phyloP scores from a whole-genome alignment of 306 rosid genomes.

The Vachellia collinsii region DNA sequence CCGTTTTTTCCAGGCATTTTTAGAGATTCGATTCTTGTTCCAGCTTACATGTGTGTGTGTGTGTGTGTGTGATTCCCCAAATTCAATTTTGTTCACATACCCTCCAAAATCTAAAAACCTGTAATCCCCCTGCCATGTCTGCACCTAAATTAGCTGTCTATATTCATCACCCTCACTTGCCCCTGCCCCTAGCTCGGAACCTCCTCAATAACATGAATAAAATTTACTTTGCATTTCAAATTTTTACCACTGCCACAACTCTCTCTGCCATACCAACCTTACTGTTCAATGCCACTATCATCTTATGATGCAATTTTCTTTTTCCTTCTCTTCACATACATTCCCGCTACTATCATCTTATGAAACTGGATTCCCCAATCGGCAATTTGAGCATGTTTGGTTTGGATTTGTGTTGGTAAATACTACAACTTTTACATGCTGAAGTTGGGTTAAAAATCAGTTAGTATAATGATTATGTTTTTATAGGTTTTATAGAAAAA shows the following conservation, averaged over 20 bases:
- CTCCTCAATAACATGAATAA: background rate
- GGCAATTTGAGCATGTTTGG: background rate
- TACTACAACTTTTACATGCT: too few relatives aligned
- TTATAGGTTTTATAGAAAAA: too few relatives aligned
- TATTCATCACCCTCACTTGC: background rate
- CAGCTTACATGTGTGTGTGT: conserved; percentile 3
- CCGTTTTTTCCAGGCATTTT: conserved; percentile 18
- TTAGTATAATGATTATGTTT: too few relatives aligned
- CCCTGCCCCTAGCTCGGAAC: conserved; percentile 5
- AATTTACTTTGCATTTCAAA: background rate
- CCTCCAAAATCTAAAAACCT: background rate
- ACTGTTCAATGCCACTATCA: background rate
- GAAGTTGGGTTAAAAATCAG: too few relatives aligned
- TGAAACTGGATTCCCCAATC: conserved; percentile 15
- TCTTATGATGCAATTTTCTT: too few relatives aligned
- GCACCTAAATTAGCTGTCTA: conserved; percentile 34
- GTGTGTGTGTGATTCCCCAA: background rate
- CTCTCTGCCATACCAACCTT: background rate
- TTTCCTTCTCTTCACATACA: conserved; percentile 12
- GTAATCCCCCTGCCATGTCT: conserved; percentile 9
- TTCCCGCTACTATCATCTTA: conserved; percentile 28
- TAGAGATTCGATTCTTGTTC: conserved; percentile 37
- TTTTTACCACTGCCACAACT: conserved; percentile 12
- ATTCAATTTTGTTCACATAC: background rate
- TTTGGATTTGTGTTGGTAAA: too few relatives aligned